phyloP scores from a whole-genome alignment of 1,284 basidiomycete species.

The Hypsizygus ulmarius region DNA sequence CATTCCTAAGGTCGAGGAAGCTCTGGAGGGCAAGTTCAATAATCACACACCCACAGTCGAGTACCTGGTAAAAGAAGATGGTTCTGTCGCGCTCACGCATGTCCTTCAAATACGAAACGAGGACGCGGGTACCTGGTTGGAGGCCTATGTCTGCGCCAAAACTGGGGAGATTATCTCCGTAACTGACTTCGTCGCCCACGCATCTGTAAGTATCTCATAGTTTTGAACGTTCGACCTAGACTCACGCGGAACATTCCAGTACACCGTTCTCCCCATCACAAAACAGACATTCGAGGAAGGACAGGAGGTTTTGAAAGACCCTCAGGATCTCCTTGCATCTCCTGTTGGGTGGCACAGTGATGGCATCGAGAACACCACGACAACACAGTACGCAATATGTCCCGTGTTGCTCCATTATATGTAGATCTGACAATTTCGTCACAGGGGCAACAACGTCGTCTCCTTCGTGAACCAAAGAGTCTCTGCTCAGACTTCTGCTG shows the following conservation, averaged over 20 bases:
- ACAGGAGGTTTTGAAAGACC: slow-evolving; percentile 38
- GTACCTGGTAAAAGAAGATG: slow-evolving; percentile 44
- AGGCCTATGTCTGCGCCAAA: slow-evolving; percentile 61
- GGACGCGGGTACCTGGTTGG: slow-evolving; percentile 52
- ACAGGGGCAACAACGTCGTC: slow-evolving; percentile 35
- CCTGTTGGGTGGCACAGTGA: slow-evolving; percentile 48
- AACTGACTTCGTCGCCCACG: slow-evolving; percentile 48
- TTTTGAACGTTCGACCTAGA: neutral
- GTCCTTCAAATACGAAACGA: slow-evolving; percentile 57
- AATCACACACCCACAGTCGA: slow-evolving; percentile 39
- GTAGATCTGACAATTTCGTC: neutral
- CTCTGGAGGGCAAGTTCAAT: slow-evolving; percentile 42
- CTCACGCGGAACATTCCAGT: slow-evolving; percentile 24
- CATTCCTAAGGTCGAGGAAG: slow-evolving; percentile 37
- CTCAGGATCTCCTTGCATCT: slow-evolving; percentile 36
- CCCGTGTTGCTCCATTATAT: neutral
- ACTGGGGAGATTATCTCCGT: slow-evolving; percentile 47
- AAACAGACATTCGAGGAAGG: slow-evolving; percentile 37
- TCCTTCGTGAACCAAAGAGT: slow-evolving; percentile 31
- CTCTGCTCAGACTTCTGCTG: slow-evolving; percentile 28
- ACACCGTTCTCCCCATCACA: slow-evolving; percentile 42
- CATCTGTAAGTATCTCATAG: slow-evolving; percentile 29
- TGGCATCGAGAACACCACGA: slow-evolving; percentile 16
- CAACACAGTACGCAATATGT: slow-evolving; percentile 4
- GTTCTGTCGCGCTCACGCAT: slow-evolving; percentile 47